Conservation (phyloP, 352 stramenopile genomes). For the Globisporangium orthogonon region DNA sequence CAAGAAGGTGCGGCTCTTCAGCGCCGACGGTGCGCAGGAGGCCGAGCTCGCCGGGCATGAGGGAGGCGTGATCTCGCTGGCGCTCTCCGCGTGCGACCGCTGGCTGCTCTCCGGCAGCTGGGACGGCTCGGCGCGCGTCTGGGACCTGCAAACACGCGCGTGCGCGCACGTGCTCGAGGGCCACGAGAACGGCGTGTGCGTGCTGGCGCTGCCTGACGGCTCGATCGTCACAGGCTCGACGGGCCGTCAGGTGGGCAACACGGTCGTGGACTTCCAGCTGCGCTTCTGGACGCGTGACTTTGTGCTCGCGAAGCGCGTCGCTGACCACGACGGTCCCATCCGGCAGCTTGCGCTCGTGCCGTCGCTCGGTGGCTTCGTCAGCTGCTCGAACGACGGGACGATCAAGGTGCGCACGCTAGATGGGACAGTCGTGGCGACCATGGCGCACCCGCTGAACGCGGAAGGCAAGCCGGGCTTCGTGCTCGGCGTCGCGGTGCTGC, state of each 20-base stretch:
- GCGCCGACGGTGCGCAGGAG: constrained; percentile 32
- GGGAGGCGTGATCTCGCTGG: constrained; percentile 71
- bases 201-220: constrained; percentile 54
- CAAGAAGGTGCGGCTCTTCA: constrained; percentile 67
- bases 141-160: constrained; percentile 42
- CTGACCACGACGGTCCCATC: constrained; percentile 64
- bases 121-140: constrained; percentile 75
- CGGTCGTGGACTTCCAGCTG: constrained; percentile 70
- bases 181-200: constrained; percentile 84
- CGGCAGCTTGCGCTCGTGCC: constrained; percentile 61
- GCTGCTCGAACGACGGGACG: constrained; percentile 81
- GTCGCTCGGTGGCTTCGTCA: constrained; percentile 70
- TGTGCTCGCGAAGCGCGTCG: constrained; percentile 42
- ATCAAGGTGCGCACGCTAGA: constrained; percentile 64
- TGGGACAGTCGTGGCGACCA: constrained; percentile 48
- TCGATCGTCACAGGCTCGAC: constrained; percentile 73
- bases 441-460: constrained; percentile 71
- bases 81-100: constrained; percentile 26
- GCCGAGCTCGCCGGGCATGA: constrained; percentile 54
- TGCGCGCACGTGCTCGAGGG: constrained; percentile 52
- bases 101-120: constrained; percentile 72
- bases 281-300: constrained; percentile 58
- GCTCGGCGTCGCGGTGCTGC: constrained; percentile 58
- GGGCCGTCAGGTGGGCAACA: constrained; percentile 67
- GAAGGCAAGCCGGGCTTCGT: constrained; percentile 85